These are phyloP conservation scores for Stagonosporopsis rhizophila DNA, from an alignment of 2,329 filamentous ascomycete genomes.

Conservation along the genomic window DNA sequence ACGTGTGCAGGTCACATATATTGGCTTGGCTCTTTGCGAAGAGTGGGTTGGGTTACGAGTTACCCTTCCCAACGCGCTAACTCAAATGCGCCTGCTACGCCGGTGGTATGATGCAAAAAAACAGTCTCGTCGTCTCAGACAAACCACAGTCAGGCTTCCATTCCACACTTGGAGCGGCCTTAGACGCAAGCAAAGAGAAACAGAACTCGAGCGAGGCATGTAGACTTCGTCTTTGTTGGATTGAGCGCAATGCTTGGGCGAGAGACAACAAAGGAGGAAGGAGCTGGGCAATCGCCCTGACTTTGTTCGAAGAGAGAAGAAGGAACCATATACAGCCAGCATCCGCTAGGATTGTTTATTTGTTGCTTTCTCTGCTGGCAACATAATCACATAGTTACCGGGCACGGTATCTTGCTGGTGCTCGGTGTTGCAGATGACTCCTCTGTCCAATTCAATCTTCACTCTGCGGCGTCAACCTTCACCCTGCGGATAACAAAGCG, in stretches of 20 bases:
- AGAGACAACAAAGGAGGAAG: neutral
- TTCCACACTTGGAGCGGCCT: neutral
- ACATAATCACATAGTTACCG: too few relatives aligned
- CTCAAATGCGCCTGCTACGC: too few relatives aligned
- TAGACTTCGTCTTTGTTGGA: neutral
- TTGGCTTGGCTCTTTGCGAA: neutral
- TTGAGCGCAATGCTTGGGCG: neutral
- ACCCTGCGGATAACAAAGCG: neutral
- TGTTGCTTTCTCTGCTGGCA: too few relatives aligned
- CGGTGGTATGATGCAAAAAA: too few relatives aligned
- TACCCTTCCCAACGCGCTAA: too few relatives aligned
- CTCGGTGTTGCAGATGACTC: neutral
- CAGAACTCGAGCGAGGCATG: neutral
- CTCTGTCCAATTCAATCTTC: neutral
- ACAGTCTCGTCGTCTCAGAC: neutral
- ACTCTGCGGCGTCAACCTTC: neutral
- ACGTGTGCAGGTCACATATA: neutral
- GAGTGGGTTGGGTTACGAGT: too few relatives aligned
- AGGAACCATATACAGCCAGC: neutral
- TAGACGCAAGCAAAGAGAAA: neutral
- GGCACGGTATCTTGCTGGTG: too few relatives aligned
- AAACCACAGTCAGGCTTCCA: neutral
- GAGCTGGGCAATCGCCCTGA: neutral
- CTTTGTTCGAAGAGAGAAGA: neutral
- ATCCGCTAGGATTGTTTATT: too few relatives aligned